Evolutionary conservation across 2,329 filamentous ascomycete genomes (phyloP).

Genomic region (Beauveria bassiana): DNA sequence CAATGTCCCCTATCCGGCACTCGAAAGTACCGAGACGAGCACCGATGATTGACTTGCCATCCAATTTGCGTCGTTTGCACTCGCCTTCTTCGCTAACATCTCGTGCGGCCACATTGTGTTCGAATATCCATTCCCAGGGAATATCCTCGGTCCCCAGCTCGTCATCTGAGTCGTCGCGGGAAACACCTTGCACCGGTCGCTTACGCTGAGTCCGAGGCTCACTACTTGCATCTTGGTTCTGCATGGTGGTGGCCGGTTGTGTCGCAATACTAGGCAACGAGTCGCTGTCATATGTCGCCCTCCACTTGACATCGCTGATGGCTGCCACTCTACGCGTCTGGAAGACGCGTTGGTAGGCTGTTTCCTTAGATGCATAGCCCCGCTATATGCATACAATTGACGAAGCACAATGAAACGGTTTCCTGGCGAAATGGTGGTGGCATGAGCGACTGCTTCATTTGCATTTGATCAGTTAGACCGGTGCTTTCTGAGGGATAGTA

Average conservation of each 20-base stretch:
- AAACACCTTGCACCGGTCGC: background rate
- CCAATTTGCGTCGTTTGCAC: slow-evolving; percentile 28
- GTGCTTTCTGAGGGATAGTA: background rate
- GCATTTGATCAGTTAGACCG: background rate
- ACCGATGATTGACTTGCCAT: slow-evolving; percentile 56
- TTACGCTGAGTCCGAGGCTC: slow-evolving; percentile 5
- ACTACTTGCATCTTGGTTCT: background rate
- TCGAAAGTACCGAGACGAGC: slow-evolving; percentile 76
- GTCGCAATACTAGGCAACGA: background rate
- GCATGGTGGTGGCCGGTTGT: background rate
- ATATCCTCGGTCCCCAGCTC: slow-evolving; percentile 68
- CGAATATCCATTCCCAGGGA: slow-evolving; percentile 76
- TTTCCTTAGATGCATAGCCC: slow-evolving; percentile 9
- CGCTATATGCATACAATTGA: slow-evolving; percentile 6
- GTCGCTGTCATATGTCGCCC: background rate
- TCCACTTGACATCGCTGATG: background rate
- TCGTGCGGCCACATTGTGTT: slow-evolving; percentile 24
- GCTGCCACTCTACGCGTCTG: slow-evolving; percentile 12
- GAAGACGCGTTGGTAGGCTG: slow-evolving; percentile 12
- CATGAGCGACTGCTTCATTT: background rate
- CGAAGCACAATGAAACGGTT: background rate
- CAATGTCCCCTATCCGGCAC: slow-evolving; percentile 73
- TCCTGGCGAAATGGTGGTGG: too few species aligned
- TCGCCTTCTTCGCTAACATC: slow-evolving; percentile 21
- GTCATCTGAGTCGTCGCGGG: slow-evolving; percentile 57